phyloP scores from a whole-genome alignment of 352 stramenopile genomes.

The Phytophthora cryptogea region DNA sequence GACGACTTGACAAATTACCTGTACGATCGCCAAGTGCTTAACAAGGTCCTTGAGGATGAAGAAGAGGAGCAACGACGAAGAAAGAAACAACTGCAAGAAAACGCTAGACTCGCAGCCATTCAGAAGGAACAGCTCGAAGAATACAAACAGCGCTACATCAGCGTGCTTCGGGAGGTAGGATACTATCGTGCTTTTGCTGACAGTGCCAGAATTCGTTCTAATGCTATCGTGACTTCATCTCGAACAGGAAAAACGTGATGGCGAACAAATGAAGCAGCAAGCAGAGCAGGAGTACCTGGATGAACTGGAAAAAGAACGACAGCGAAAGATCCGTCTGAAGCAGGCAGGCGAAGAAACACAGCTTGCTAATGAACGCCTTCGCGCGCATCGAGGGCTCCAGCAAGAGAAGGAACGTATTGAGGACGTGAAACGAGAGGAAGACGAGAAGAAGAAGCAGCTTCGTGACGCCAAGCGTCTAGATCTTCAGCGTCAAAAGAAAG shows the following conservation, averaged over 20 bases:
- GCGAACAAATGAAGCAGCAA: conserved; percentile 66
- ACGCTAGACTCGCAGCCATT: conserved; percentile 50
- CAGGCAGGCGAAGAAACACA: conserved; percentile 69
- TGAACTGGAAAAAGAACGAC: conserved; percentile 56
- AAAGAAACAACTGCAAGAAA: conserved; percentile 51
- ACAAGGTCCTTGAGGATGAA: conserved; percentile 53
- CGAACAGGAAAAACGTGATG: conserved; percentile 66
- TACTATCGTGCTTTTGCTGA: not conserved
- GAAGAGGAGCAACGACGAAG: conserved; percentile 53
- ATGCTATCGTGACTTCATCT: not conserved
- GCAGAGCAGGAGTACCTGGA: conserved; percentile 59
- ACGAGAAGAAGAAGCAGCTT: conserved; percentile 71
- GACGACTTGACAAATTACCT: conserved; percentile 52
- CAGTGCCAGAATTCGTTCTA: not conserved
- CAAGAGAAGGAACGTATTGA: conserved; percentile 66
- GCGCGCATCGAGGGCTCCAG: conserved; percentile 57
- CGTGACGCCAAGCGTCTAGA: conserved; percentile 67
- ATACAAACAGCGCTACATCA: conserved; percentile 85
- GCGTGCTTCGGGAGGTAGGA: conserved; percentile 60
- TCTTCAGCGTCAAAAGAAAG: conserved; percentile 63
- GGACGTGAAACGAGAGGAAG: conserved; percentile 71
- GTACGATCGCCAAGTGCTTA: conserved; percentile 57
- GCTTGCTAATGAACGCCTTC: conserved; percentile 67
- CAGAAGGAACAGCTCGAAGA: conserved; percentile 85
- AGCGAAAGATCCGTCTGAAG: conserved; percentile 45